Evolutionary conservation across 805 yeast species (phyloP), one percentile per base, ranked within the genome.

Genomic region (Candida railenensis): DNA sequence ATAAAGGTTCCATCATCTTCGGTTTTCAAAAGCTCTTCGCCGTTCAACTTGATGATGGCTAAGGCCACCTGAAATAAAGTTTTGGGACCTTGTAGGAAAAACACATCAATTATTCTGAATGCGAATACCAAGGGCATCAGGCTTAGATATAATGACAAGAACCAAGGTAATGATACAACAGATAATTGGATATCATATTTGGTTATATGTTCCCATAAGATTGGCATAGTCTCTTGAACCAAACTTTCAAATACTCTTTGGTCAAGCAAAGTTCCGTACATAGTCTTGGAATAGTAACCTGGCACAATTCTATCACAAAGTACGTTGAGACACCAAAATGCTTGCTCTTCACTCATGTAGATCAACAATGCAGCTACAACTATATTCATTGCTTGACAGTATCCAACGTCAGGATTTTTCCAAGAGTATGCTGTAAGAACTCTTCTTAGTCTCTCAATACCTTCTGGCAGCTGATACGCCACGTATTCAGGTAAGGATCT

Each of bases 361-460:
- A 86, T 86, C 43, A 87, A 67, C 44, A 87, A 63, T 0, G 89
- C 91, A 1, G 96, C 96, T 1, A 81, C 82, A 7, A 87, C 90
- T 43, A 94, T 94, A 62, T 94, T 94, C 99, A 95, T 94, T 1
- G 98, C 99, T 65, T 94, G 99, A 63, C 99, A 94, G 64, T 94
- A 94, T 0, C 99, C 99, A 21, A 94, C 89, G 37, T 92, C 96
- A 0, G 96, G 97, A 62, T 91, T 90, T 53, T 87, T 88, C 97
- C 98, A 94, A 0, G 97, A 88, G 59, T 91, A 94, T 0, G 97
- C 97, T 0, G 95, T 86, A 48, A 94, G 74, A 0, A 94, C 98
- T 50, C 96, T 77, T 50, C 99, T 76, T 41, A 94, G 74, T 45
- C 96, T 74, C 42, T 75, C 79, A 38, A 94, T 91, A 4, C 99